Evolutionary conservation across 257 asterid genomes (phyloP).

Genomic region (Lycium ferocissimum): DNA sequence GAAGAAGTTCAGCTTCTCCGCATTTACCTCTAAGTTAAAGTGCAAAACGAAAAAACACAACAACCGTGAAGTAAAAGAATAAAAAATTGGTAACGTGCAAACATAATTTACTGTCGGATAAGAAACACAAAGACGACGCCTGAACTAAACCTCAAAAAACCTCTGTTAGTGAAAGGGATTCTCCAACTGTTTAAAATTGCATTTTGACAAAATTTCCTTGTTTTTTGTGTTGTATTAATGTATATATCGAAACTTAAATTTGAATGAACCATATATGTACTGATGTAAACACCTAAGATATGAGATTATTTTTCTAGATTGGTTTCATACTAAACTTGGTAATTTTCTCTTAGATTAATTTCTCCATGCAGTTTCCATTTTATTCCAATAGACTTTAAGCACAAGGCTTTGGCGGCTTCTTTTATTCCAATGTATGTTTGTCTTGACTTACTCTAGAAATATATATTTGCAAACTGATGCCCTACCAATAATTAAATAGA

Average conservation of each 20-base stretch:
- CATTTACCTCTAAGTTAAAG: background rate
- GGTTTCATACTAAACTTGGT: background rate
- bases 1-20: background rate
- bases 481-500: constrained; percentile 20
- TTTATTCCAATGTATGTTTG: background rate
- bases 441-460: constrained; percentile 14
- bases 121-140: background rate
- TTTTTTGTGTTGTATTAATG: background rate
- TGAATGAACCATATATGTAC: background rate
- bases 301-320: background rate
- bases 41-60: no score
- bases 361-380: background rate
- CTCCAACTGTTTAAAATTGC: background rate
- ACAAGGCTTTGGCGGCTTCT: constrained; percentile 27
- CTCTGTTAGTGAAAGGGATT: background rate
- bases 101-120: background rate
- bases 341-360: background rate
- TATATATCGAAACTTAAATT: constrained; percentile 1
- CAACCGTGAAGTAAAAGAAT: background rate
- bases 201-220: background rate
- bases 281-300: background rate
- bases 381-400: constrained; percentile 4
- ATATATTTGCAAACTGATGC: background rate
- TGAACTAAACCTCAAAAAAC: constrained; percentile 5
- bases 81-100: background rate